Evolutionary conservation across 1,139 yeast genomes (phyloP), one percentile per base, ranked within the genome.

Genomic region (Eremothecium sinecaudum): DNA sequence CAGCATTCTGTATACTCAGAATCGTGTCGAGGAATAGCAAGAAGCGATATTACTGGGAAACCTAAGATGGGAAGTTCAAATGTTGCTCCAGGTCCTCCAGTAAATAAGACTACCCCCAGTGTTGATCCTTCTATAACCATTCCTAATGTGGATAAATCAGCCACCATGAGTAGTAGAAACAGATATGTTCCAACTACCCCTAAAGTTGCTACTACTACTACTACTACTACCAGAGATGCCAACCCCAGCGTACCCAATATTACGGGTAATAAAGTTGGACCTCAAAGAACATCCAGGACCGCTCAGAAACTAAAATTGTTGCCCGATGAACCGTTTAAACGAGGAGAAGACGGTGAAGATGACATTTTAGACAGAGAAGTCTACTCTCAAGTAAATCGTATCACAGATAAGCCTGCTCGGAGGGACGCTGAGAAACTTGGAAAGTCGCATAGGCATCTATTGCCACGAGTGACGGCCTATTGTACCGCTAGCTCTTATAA

Each of bases 381-480:
- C 1, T 82, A 82, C 48, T 78, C 93, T 0, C 94, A 83, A 47
- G 86, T 83, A 9, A 77, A 79, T 37, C 69, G 82, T 39, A 87
- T 87, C 44, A 84, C 80, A 27, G 96, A 90, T 44, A 71, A 80
- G n/a, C 79, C 92, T 1, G 97, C 98, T 0, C 66, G 97, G 44
- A 79, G 79, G 45, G 97, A 90, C 65, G 98, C 98, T 1, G 96
- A 86, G 53, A 73, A 87, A 27, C 64, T 90, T 39, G 94, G 96
- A 5, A 87, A 86, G 52, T 81, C 82, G 45, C 96, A 90, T 54
- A 67, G 98, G 40, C 80, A 78, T 31, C 59, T 79, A 34, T 63
- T 81, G 35, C 93, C 98, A 1, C 65, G 98, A 46, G 96, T 87
- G 2, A 87, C 96, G 0, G 94, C 95, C 0, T 90, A 86, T 55